Percentiles rank a stretch among this genome's conserved stretches.
Evolutionary conservation across 2,329 filamentous ascomycete genomes (phyloP).

Genomic region (Dactylellina parvicollis): DNA sequence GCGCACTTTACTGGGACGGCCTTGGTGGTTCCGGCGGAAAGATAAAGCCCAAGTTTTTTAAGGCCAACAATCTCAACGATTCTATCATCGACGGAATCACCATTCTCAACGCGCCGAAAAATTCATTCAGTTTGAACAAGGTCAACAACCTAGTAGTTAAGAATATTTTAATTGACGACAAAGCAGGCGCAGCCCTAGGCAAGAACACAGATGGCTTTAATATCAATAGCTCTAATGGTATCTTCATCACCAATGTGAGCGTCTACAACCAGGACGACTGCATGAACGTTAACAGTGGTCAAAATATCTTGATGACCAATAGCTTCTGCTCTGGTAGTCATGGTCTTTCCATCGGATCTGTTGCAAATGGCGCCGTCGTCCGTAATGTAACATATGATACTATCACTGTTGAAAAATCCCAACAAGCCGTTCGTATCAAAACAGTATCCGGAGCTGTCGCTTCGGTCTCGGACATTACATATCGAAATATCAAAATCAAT

Average conservation of each 20-base stretch:
- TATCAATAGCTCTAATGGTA: constrained; percentile 63
- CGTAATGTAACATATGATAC: constrained; percentile 66
- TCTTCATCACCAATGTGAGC: constrained; percentile 66
- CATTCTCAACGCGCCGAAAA: constrained; percentile 68
- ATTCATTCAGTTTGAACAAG: constrained; percentile 65
- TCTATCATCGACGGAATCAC: constrained; percentile 66
- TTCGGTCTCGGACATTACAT: constrained; percentile 66
- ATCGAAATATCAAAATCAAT: constrained; percentile 64
- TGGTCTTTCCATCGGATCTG: constrained; percentile 70
- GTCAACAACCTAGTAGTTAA: constrained; percentile 64
- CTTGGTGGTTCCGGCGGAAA: constrained; percentile 70
- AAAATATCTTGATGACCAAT: constrained; percentile 62
- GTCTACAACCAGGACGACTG: constrained; percentile 72
- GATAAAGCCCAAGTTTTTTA: constrained; percentile 69
- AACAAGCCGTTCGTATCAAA: constrained; percentile 71
- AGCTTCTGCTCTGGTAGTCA: constrained; percentile 67
- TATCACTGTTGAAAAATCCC: constrained; percentile 65
- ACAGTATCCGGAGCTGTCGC: constrained; percentile 67
- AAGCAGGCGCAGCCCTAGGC: constrained; percentile 65
- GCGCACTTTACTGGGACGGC: constrained; percentile 70
- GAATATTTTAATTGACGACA: constrained; percentile 69
- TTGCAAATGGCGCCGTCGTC: constrained; percentile 68
- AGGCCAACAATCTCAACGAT: constrained; percentile 65
- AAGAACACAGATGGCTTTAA: constrained; percentile 69
- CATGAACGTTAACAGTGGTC: constrained; percentile 66